A percentile compares a stretch with the other conserved stretches of the same genome.
phyloP scores from a whole-genome alignment of 176 grass and related monocot species.

The Tillandsia leiboldiana region DNA sequence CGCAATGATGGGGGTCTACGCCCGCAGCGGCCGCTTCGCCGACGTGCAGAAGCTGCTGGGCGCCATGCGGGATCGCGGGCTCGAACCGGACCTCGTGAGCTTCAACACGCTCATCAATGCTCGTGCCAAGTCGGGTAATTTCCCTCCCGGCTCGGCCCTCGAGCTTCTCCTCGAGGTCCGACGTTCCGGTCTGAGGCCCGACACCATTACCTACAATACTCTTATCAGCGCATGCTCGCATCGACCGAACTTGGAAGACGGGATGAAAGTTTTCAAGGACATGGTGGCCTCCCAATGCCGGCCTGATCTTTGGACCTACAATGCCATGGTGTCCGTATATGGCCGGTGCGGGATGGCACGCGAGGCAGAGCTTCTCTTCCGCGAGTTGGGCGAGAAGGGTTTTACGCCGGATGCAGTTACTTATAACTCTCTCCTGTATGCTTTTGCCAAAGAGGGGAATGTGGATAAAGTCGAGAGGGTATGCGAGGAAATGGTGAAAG shows the following conservation, averaged over 20 bases:
- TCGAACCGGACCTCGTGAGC: constrained; percentile 89
- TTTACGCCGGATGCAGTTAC: constrained; percentile 71
- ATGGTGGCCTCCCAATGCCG: constrained; percentile 58
- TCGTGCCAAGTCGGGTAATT: constrained; percentile 53
- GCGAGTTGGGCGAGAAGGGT: constrained; percentile 56
- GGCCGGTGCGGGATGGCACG: constrained; percentile 47
- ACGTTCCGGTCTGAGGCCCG: constrained; percentile 61
- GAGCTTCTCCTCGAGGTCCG: constrained; percentile 60
- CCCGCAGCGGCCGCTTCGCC: constrained; percentile 46
- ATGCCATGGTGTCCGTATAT: constrained; percentile 68
- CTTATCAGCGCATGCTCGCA: constrained; percentile 71
- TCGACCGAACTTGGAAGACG: constrained; percentile 61
- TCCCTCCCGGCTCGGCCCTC: constrained; percentile 38
- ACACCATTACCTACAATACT: constrained; percentile 89
- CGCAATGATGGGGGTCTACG: constrained; percentile 89
- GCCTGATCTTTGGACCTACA: constrained; percentile 91
- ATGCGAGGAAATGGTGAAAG: constrained; percentile 61
- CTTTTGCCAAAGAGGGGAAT: constrained; percentile 64
- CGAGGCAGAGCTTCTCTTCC: constrained; percentile 52
- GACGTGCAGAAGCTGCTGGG: constrained; percentile 57
- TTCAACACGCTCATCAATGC: constrained; percentile 95
- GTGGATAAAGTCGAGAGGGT: constrained; percentile 50
- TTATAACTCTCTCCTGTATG: constrained; percentile 76
- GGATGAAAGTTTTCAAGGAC: constrained; percentile 47
- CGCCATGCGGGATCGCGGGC: constrained; percentile 49